Percentiles rank a stretch among this genome's conserved stretches.
Evolutionary conservation across 805 yeast genomes (phyloP).

Genomic region (Komagataella pastoris): DNA sequence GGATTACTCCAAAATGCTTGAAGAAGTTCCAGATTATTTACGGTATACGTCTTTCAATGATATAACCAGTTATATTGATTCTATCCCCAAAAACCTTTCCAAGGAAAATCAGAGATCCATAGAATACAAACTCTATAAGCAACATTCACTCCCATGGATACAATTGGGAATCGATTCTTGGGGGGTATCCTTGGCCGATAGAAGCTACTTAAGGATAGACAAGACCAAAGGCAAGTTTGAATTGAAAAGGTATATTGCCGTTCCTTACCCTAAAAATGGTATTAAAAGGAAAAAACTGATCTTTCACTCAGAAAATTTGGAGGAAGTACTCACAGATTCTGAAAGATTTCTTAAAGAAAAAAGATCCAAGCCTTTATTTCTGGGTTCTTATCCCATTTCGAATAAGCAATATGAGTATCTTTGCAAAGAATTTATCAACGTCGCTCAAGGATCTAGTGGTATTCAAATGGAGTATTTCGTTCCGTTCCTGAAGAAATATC

Average conservation of each 20-base stretch:
- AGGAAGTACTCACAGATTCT: slow-evolving; percentile 7
- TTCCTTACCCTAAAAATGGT: background rate
- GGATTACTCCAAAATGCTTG: background rate
- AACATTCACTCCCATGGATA: slow-evolving; percentile 6
- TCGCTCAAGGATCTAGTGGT: slow-evolving; percentile 9
- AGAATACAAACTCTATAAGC: slow-evolving; percentile 4
- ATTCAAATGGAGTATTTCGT: slow-evolving; percentile 10
- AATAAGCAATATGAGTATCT: slow-evolving; percentile 11
- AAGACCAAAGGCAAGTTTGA: background rate
- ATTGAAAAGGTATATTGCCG: background rate
- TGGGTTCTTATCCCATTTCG: slow-evolving; percentile 7
- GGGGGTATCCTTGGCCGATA: slow-evolving; percentile 8
- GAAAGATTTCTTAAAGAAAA: slow-evolving; percentile 6
- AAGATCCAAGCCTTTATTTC: slow-evolving; percentile 1
- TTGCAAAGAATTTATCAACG: slow-evolving; percentile 4
- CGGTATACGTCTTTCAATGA: background rate
- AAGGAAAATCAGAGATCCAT: slow-evolving; percentile 1
- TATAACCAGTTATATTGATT: background rate
- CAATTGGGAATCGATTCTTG: slow-evolving; percentile 9
- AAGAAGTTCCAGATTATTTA: background rate
- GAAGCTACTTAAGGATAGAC: slow-evolving; percentile 10
- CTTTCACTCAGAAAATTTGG: slow-evolving; percentile 5
- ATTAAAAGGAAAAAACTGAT: background rate
- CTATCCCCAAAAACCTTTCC: background rate
- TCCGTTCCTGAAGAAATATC: slow-evolving; percentile 5